phyloP scores from a whole-genome alignment of 306 rosid genomes.

The Lablab purpureus region DNA sequence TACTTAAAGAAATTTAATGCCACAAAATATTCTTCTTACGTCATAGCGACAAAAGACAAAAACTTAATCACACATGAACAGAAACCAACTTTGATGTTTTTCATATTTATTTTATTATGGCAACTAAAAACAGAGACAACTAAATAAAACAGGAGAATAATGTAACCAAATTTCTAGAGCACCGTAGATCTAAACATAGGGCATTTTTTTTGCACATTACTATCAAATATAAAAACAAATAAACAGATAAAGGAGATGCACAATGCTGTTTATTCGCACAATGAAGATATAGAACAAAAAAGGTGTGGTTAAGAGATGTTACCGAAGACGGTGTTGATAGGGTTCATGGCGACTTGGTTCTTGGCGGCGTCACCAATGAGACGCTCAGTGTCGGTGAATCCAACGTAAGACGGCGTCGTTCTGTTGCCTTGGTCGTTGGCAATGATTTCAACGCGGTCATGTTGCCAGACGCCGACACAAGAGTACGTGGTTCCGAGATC shows the following conservation, averaged over 20 bases:
- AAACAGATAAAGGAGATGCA: not conserved
- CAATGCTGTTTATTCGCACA: not conserved
- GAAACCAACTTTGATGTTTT: not conserved
- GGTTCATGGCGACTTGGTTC: slow-evolving; percentile 28
- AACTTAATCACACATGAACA: too few relatives aligned
- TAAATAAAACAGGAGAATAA: not conserved
- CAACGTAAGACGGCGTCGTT: slow-evolving; percentile 27
- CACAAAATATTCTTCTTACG: not conserved
- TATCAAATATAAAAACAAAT: not conserved
- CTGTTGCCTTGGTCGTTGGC: slow-evolving; percentile 17
- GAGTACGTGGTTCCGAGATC: slow-evolving; percentile 21
- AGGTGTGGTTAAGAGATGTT: not conserved
- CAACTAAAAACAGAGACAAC: not conserved
- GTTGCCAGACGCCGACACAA: slow-evolving; percentile 11
- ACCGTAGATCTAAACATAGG: not conserved
- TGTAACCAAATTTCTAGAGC: not conserved
- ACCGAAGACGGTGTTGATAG: slow-evolving; percentile 26
- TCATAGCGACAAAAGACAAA: not conserved
- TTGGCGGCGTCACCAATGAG: slow-evolving; percentile 14
- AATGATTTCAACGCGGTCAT: slow-evolving; percentile 24
- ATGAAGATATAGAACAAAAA: not conserved
- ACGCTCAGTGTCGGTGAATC: slow-evolving; percentile 10
- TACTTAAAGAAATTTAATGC: too few relatives aligned
- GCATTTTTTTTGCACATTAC: not conserved
- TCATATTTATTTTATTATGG: too few relatives aligned